Percentiles rank a stretch among this genome's conserved stretches.
Conservation (phyloP, 306 rosid genomes). For the Sphenostylis stenocarpa region DNA sequence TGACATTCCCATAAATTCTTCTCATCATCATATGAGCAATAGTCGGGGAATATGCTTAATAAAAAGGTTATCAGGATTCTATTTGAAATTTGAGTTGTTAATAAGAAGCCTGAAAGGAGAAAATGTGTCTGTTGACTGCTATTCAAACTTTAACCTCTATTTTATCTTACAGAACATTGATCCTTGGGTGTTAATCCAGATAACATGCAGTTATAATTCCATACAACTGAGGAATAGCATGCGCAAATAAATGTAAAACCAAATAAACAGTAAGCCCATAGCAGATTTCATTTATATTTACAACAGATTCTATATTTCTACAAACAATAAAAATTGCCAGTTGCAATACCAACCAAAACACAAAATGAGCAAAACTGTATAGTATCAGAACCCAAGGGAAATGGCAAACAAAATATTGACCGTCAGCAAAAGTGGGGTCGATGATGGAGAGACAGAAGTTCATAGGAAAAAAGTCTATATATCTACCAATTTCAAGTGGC, state of each 20-base stretch:
- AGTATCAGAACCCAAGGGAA: constrained; percentile 29
- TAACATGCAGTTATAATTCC: background rate
- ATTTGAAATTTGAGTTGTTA: background rate
- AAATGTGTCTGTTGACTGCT: background rate
- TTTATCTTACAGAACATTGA: background rate
- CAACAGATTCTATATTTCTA: constrained; percentile 34
- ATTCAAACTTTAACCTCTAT: background rate
- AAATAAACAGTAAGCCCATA: background rate
- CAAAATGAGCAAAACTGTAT: constrained; percentile 53
- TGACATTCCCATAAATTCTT: background rate
- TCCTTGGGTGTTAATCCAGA: background rate
- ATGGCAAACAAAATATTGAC: constrained; percentile 29
- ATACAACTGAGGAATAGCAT: background rate
- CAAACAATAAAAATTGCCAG: constrained; percentile 31
- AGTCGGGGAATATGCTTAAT: background rate
- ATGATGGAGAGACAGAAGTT: constrained; percentile 15
- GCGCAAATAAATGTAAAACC: constrained; percentile 3
- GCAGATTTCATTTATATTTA: constrained; percentile 28
- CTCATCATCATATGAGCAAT: background rate
- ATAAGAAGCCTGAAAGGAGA: background rate
- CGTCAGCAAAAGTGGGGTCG: constrained; percentile 26
- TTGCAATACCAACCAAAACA: constrained; percentile 37
- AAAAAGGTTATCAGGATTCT: background rate
- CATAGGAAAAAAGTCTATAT: constrained; percentile 14
- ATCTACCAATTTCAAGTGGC: constrained; percentile 35